Conservation (phyloP, 495 filamentous ascomycete genomes). For the Talaromyces thailandensis region DNA sequence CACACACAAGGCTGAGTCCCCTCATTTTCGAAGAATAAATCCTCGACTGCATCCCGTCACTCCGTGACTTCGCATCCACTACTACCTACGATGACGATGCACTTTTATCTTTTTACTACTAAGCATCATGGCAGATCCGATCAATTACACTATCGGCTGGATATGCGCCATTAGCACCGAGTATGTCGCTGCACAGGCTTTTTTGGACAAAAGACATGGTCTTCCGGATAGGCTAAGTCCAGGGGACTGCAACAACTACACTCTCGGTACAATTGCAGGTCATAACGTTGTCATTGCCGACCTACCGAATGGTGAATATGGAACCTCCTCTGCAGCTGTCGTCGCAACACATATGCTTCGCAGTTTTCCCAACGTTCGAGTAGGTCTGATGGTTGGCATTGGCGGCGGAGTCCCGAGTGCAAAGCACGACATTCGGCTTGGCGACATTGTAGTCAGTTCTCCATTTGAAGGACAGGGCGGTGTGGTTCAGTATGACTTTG, state of each 20-base stretch:
- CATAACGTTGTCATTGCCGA: conserved; percentile 26
- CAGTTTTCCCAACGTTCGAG: conserved; percentile 23
- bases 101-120: neutral
- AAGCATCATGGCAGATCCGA: conserved; percentile 2
- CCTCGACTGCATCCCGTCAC: neutral
- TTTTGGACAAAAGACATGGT: conserved; percentile 23
- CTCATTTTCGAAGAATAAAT: neutral
- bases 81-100: neutral
- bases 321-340: conserved; percentile 10
- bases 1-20: neutral
- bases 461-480: conserved; percentile 13
- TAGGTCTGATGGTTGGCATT: conserved; percentile 31
- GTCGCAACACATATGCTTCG: conserved; percentile 23
- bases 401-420: conserved; percentile 21
- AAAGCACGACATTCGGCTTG: conserved; percentile 18
- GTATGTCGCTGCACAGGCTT: conserved; percentile 20
- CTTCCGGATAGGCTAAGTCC: conserved; percentile 11
- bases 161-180: conserved; percentile 26
- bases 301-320: conserved; percentile 17
- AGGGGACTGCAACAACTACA: conserved; percentile 24
- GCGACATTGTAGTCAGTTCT: conserved; percentile 27
- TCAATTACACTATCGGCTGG: conserved; percentile 26
- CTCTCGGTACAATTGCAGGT: conserved; percentile 20
- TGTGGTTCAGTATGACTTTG: conserved; percentile 26
- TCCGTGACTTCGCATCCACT: neutral